Evolutionary conservation across 2,329 filamentous ascomycete species (phyloP), one percentile per base, ranked within the genome.

Genomic region (Stagonosporopsis chrysanthemi): DNA sequence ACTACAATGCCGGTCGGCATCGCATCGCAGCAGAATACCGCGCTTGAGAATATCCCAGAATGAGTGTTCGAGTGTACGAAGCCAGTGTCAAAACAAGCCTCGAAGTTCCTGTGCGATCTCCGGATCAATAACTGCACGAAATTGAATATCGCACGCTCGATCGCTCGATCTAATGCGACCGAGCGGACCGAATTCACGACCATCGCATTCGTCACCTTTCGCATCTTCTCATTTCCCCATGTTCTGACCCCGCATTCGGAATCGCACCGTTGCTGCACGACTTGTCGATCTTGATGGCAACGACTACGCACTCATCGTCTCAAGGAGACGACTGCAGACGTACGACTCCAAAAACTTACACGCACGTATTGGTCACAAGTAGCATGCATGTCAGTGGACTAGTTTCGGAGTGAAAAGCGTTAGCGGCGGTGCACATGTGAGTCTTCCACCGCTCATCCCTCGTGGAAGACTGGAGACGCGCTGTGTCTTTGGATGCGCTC

Each of bases 191-290:
- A 52, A 47, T 48, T 24, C 23, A 14, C 11, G 26, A 9, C 3
- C 44, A 50, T 35, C 12, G 26, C 28, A 47, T 38, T 39, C 36
- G 23, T 33, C 41, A 51, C 36, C 36, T 38, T 51, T 36, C n/a
- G 41, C 53, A 42, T 51, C 28, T 46, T 42, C 29, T 46, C 41
- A 51, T 51, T 46, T 56, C 35, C 54, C 54, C 47, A 52, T 52
- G 31, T 44, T 35, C 29, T 36, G 31, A 52, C 54, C 54, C 54
- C 48, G 54, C 54, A 40, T 40, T 28, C 12, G 39, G 43, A 17
- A 9, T 8, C n/a, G 39, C 24, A 36, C 23, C 49, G 31, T 52
- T 49, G 31, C 33, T 35, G 39, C 39, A 43, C 22, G 17, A 36
- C 40, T 26, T 28, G 38, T 17, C 43, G 54, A 57, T 57, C 48